A percentile compares a stretch with the other conserved stretches of the same genome.
These are phyloP conservation scores for Salix arbutifolia DNA, from an alignment of 345 rosid genomes.

Conservation along the genomic window DNA sequence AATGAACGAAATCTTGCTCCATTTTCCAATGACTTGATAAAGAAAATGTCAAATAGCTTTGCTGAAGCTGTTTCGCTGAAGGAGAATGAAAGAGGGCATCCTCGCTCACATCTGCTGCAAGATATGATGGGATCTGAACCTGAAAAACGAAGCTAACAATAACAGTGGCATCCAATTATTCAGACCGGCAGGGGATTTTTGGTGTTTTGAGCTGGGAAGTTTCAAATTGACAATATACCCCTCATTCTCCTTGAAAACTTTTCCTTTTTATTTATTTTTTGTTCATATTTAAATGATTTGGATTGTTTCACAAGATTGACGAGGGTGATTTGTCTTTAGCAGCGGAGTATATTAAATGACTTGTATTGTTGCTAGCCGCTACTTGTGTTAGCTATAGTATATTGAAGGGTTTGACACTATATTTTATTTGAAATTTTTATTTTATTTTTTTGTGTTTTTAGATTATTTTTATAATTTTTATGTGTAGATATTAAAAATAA, in stretches of 20 bases:
- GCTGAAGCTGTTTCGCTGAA: constrained; percentile 49
- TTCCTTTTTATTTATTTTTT: background rate
- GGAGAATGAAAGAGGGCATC: constrained; percentile 8
- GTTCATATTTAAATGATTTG: constrained; percentile 12
- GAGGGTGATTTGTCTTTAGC: background rate
- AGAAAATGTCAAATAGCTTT: constrained; percentile 55
- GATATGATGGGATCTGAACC: constrained; percentile 5
- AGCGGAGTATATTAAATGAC: background rate
- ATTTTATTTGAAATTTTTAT: too few species aligned
- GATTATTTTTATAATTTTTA: too few species aligned
- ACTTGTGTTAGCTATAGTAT: too few species aligned
- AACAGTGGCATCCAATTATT: background rate
- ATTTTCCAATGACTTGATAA: constrained; percentile 31
- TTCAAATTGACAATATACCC: constrained; percentile 7
- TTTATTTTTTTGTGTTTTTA: too few species aligned
- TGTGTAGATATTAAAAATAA: too few species aligned
- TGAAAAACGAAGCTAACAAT: constrained; percentile 2
- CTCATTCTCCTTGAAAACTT: background rate
- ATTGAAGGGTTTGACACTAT: too few species aligned
- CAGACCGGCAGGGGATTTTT: background rate
- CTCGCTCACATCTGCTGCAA: constrained; percentile 7
- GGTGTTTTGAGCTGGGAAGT: background rate
- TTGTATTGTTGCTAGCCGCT: background rate
- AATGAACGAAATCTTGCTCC: constrained; percentile 20
- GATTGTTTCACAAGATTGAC: constrained; percentile 9